Base-by-base conservation (phyloP, 78 protist species). In the Neovahlkampfia damariscottae region DNA sequence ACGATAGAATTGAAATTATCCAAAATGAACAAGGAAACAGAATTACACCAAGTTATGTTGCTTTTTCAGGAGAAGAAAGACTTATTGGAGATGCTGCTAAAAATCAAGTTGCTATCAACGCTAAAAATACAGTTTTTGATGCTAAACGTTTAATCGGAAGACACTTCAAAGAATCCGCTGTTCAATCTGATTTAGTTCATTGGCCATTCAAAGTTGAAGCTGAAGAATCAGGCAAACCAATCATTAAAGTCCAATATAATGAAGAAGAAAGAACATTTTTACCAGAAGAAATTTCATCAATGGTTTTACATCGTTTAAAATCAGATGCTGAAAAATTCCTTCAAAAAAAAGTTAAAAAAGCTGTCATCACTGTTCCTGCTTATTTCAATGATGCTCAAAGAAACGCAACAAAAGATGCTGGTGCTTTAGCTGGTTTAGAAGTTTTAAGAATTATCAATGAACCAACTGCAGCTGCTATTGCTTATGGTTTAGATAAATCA, bases 21-120 rank as follows among this genome's bases (percentile, higher is more conserved):
- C 96, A 98, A 74, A 96, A 96, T 87, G 99, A 96, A 80, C 96
- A 91, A 85, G 99, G 99, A 58, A 93, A 90, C 92, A 87, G 97
- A 58, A 90, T 93, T 38, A 95, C 98, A 7, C 99, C 99, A 31
- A 92, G 96, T 3, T 94, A 83, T 39, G 98, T 96, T 10, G 98
- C 98, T 32, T 96, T 96, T 81, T 38, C 75, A 30, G 97, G 89
- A 32, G 30, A 72, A 7, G 96, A 93, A 81, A 86, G 97, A 30
- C 84, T 93, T n/a, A 75, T 93, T 40, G 97, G 96, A 1, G 98
- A 94, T 36, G 95, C 98, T 19, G 99, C 98, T 19, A 90, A 90
- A 88, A 1, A 88, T 79, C 99, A 96, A 79, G 96, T 84, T 9
- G 93, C 96, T 30, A 81, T 89, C 88, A 94, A 94, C 81, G 98